Conservation (phyloP, 176 grass and related monocot genomes). For the Musa troglodytarum region DNA sequence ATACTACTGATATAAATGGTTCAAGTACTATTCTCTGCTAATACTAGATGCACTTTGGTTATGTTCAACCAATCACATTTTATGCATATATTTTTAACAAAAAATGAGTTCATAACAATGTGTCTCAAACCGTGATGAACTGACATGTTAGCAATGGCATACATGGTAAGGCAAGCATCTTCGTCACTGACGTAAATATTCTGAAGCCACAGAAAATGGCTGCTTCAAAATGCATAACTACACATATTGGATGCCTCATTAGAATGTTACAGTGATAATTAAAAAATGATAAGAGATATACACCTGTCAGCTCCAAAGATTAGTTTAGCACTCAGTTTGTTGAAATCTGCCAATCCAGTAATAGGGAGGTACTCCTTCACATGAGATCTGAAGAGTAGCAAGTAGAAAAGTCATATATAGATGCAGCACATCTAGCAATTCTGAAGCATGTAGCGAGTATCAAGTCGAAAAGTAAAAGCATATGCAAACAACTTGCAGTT, state of each 20-base stretch:
- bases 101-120: not conserved
- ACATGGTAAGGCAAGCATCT: not conserved
- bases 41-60: not conserved
- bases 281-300: slow-evolving; percentile 7
- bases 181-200: not conserved
- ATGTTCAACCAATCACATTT: not conserved
- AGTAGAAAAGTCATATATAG: slow-evolving; percentile 17
- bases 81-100: not conserved
- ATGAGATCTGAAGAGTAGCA: slow-evolving; percentile 39
- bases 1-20: too few species aligned
- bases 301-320: slow-evolving; percentile 94
- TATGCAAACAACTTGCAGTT: slow-evolving; percentile 10
- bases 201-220: not conserved
- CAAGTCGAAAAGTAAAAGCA: slow-evolving; percentile 17
- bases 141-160: not conserved
- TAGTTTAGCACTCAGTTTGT: slow-evolving; percentile 92
- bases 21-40: not conserved
- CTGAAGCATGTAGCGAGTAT: not conserved
- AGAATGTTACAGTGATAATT: not conserved
- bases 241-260: not conserved
- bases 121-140: not conserved
- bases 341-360: slow-evolving; percentile 88
- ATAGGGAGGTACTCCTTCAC: slow-evolving; percentile 92
- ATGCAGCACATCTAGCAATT: slow-evolving; percentile 10
- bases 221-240: not conserved